Conservation (phyloP, 805 yeast genomes). For the Jamesozyma lodderae region DNA sequence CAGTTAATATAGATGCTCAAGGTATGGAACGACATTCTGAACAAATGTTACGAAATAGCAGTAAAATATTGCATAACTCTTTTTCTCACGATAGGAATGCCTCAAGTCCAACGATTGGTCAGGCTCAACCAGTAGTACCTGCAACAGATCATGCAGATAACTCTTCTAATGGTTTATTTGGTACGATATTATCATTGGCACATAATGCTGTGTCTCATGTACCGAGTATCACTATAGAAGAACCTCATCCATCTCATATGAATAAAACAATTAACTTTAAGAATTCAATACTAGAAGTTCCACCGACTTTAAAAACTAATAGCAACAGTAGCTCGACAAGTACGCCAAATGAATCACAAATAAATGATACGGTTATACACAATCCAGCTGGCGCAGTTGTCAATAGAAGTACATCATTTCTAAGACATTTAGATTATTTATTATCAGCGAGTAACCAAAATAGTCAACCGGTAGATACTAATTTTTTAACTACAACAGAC, state of each 20-base stretch:
- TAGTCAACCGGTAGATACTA: not conserved
- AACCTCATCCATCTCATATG: not conserved
- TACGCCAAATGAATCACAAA: not conserved
- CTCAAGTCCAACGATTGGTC: not conserved
- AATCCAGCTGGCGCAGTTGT: constrained; percentile 3
- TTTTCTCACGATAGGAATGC: not conserved
- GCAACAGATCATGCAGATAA: not conserved
- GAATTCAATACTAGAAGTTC: too few relatives aligned
- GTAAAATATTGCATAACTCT: not conserved
- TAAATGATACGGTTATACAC: constrained; percentile 13
- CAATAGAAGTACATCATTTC: constrained; percentile 25
- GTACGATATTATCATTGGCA: constrained; percentile 39
- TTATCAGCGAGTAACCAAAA: constrained; percentile 16
- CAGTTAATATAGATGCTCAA: constrained; percentile 13
- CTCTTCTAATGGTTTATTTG: constrained; percentile 31
- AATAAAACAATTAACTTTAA: not conserved
- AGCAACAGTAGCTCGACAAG: too few relatives aligned
- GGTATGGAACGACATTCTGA: constrained; percentile 1
- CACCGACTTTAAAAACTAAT: too few relatives aligned
- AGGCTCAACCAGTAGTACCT: not conserved
- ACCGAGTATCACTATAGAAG: constrained; percentile 11
- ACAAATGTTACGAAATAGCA: not conserved
- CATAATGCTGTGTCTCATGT: constrained; percentile 36
- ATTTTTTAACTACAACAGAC: not conserved
- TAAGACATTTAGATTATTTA: constrained; percentile 32